These are phyloP conservation scores for Metarhizium humberi DNA, from an alignment of 2,329 filamentous ascomycete species.

Conservation along the genomic window DNA sequence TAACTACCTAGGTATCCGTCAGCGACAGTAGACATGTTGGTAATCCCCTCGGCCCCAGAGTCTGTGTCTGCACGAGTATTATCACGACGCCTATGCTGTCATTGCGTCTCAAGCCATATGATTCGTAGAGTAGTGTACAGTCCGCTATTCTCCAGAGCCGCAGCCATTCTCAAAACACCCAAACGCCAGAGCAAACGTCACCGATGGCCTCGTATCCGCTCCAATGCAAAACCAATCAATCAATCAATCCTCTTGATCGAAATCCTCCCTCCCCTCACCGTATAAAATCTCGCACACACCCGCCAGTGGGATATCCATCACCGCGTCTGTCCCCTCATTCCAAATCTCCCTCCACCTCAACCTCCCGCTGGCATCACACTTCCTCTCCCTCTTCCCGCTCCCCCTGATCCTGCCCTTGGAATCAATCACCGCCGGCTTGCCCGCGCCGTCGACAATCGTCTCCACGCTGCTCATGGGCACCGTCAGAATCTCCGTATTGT, in stretches of 20 bases:
- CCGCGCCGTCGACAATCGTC: constrained; percentile 85
- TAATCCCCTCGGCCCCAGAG: no score
- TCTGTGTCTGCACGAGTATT: no score
- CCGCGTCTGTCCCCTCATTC: constrained; percentile 90
- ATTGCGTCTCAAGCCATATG: no score
- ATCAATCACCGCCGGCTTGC: constrained; percentile 76
- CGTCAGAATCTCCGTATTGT: constrained; percentile 85
- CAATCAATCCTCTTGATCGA: not conserved
- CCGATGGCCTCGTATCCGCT: not conserved
- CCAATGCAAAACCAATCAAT: not conserved
- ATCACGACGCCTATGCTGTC: no score
- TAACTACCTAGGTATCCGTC: no score
- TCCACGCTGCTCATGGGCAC: constrained; percentile 70
- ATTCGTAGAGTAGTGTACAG: no score
- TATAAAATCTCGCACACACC: constrained; percentile 94
- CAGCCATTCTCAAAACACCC: not conserved
- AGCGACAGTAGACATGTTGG: no score
- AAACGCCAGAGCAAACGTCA: not conserved
- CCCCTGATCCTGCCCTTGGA: constrained; percentile 46
- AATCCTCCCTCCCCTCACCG: constrained; percentile 42
- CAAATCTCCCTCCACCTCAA: constrained; percentile 74
- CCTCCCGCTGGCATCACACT: constrained; percentile 25
- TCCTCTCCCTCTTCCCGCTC: constrained; percentile 24
- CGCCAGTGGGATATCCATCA: constrained; percentile 92
- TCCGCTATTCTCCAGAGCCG: no score